Percentiles rank a stretch among this genome's conserved stretches.
Conservation (phyloP, 768 basidiomycete genomes). For the Suillus hirtellus region DNA sequence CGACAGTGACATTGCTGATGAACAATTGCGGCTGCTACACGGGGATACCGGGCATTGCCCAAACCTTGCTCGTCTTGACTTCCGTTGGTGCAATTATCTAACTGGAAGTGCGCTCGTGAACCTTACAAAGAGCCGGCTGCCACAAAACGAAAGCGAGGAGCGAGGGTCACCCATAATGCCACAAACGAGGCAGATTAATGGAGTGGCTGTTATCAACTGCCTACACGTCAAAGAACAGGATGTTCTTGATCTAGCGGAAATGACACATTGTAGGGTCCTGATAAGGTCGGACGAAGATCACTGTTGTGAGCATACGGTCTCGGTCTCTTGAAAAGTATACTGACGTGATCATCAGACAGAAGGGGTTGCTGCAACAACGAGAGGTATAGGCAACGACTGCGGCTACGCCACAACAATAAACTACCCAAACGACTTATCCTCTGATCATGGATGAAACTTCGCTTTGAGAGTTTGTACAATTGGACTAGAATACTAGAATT, state of each 20-base stretch:
- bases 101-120: conserved; percentile 51
- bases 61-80: conserved; percentile 46
- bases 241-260: conserved; percentile 48
- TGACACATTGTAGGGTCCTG: conserved; percentile 49
- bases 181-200: conserved; percentile 36
- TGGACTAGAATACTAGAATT: conserved; percentile 23
- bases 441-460: conserved; percentile 6
- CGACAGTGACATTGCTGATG: conserved; percentile 57
- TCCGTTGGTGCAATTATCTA: conserved; percentile 61
- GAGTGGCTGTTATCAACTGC: conserved; percentile 57
- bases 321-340: neutral
- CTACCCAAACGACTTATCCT: conserved; percentile 23
- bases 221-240: conserved; percentile 55
- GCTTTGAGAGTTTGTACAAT: neutral
- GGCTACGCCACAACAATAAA: conserved; percentile 34
- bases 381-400: conserved; percentile 54
- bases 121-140: conserved; percentile 44
- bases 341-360: conserved; percentile 33
- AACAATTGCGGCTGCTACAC: conserved; percentile 38
- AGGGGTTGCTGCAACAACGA: conserved; percentile 56
- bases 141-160: conserved; percentile 1
- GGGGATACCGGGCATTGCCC: conserved; percentile 47
- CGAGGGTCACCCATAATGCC: neutral
- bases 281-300: conserved; percentile 44
- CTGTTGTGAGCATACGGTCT: conserved; percentile 46